Evolutionary conservation across 2,329 filamentous ascomycete species (phyloP).

Genomic region (Claviceps sp.): DNA sequence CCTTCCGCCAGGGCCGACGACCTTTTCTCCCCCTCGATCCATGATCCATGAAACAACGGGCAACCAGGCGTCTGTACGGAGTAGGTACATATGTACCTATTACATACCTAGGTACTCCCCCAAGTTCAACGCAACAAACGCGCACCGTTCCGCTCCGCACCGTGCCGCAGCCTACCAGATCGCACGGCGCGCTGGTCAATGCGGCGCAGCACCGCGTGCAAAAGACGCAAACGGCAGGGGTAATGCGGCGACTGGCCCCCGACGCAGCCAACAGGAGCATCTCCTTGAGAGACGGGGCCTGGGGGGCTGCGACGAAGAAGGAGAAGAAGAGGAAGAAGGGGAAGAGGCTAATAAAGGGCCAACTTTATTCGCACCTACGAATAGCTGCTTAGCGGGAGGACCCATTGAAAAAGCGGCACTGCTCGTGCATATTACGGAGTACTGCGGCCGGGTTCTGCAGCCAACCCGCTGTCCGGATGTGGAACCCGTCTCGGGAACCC

Average conservation of each 20-base stretch:
- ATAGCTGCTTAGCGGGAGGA: constrained; percentile 4
- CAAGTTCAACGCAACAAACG: background rate
- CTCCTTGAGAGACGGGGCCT: background rate
- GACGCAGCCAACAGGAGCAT: background rate
- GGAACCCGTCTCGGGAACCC: constrained; percentile 20
- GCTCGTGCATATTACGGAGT: constrained; percentile 13
- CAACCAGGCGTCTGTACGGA: too few species aligned
- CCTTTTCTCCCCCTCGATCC: too few species aligned
- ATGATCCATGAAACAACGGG: too few species aligned
- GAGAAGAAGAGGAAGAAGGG: background rate
- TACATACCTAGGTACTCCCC: too few species aligned
- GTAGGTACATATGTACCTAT: too few species aligned
- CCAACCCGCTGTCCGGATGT: constrained; percentile 20
- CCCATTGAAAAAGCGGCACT: constrained; percentile 12
- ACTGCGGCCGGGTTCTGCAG: constrained; percentile 26
- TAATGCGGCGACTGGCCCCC: background rate
- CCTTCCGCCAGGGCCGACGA: too few species aligned
- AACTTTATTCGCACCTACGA: background rate
- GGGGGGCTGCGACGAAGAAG: background rate
- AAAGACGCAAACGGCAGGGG: background rate
- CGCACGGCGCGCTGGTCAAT: too few species aligned
- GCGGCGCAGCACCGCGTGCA: background rate
- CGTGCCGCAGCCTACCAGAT: background rate
- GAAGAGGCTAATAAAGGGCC: background rate
- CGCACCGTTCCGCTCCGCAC: background rate